Evolutionary conservation across 192 early-diverging fungal genomes (phyloP), one percentile per base, ranked within the genome.

Genomic region (Paraglomus occultum): DNA sequence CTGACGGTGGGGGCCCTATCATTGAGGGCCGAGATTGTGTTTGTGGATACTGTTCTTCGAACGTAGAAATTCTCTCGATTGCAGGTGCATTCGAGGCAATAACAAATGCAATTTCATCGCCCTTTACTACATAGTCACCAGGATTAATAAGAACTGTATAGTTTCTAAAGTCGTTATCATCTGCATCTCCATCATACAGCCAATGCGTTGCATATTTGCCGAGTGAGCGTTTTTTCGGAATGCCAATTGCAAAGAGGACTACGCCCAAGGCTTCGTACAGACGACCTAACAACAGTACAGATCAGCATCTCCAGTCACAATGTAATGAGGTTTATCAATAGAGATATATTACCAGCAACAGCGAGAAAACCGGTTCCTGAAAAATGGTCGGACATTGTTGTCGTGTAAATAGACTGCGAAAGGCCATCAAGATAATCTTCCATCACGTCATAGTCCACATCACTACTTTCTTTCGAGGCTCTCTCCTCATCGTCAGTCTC

Each of bases 91-190:
- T 45, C 17, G 12, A 58, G 6, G 67, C 67, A 48, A 72, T 65
- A 17, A 72, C 38, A 66, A 72, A 72, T 39, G 51, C 71, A 55
- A 72, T 55, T 47, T 72, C 71, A 64, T 65, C 71, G 40, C 71
- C 71, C 40, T 72, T 63, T 12, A 72, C 62, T 40, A 63, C 49
- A 51, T 72, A 65, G 65, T 72, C 71, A 40, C 52, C 71, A 8
- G 71, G 71, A 18, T 72, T 72, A n/a, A 72, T 63, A 23, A 72
- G 55, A 5, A 72, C 62, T 14, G 38, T 64, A 31, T 64, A 72
- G 44, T 65, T 72, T 22, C 58, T 63, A 12, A 45, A 11, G 65
- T 65, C 62, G 8, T 49, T 38, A 8, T 59, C 42, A 17, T 50
- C 10, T 12, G 47, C 14, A 14, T 70, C 22, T 6, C 10, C 22